A percentile compares a stretch with the other conserved stretches of the same genome.
Conservation (phyloP, 345 rosid species). For the thale cress (Arabidopsis thaliana) region TAIR10.1 NC_003071.7:789501-790000, state of each 20-base stretch:
- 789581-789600: conserved; percentile 61
- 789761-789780: conserved; percentile 58
- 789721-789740: conserved; percentile 64
- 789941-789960: conserved; percentile 56
- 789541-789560: conserved; percentile 39
- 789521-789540: conserved; percentile 40
- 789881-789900: conserved; percentile 50
- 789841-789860: conserved; percentile 48
- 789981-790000: conserved; percentile 55
- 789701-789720: conserved; percentile 54
- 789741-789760: conserved; percentile 88
- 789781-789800: conserved; percentile 50
- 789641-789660: conserved; percentile 37
- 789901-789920: conserved; percentile 49
- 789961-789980: conserved; percentile 54
- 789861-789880: conserved; percentile 55
- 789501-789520: conserved; percentile 47
- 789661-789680: conserved; percentile 65
- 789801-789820: conserved; percentile 43
- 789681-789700: conserved; percentile 54
- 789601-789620: conserved; percentile 42
- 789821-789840: conserved; percentile 47
- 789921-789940: conserved; percentile 47
- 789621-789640: not conserved
- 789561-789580: conserved; percentile 50